Conservation (phyloP, 2,329 filamentous ascomycete species). For the Verticillium nonalfalfae region DNA sequence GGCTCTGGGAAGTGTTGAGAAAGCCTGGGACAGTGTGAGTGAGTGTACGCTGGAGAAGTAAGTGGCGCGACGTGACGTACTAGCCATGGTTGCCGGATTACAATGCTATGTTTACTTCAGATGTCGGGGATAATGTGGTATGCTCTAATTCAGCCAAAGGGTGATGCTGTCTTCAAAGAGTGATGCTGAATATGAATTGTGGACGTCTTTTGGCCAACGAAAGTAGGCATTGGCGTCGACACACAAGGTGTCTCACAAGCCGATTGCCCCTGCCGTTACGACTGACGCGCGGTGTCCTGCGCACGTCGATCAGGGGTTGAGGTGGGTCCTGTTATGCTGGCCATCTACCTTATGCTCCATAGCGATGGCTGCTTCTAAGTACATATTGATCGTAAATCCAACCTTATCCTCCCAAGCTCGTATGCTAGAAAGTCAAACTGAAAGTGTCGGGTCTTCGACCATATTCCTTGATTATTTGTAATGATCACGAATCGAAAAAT, state of each 20-base stretch:
- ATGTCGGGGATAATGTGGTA: neutral
- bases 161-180: neutral
- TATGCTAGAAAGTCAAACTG: too few species aligned
- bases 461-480: too few species aligned
- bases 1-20: slow-evolving; percentile 34
- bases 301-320: neutral
- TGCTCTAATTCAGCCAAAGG: neutral
- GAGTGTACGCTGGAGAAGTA: neutral
- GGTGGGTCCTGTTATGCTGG: neutral
- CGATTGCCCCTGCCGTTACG: neutral
- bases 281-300: neutral
- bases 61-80: neutral
- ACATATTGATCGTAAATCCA: neutral
- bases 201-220: neutral
- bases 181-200: neutral
- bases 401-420: neutral
- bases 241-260: neutral
- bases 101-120: neutral
- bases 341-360: neutral
- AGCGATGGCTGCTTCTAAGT: neutral
- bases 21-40: slow-evolving; percentile 18
- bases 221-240: neutral
- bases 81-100: neutral
- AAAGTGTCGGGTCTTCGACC: too few species aligned
- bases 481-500: too few species aligned